These are phyloP conservation scores for Amylocystis lapponica DNA, from an alignment of 768 basidiomycete species.

Conservation along the genomic window DNA sequence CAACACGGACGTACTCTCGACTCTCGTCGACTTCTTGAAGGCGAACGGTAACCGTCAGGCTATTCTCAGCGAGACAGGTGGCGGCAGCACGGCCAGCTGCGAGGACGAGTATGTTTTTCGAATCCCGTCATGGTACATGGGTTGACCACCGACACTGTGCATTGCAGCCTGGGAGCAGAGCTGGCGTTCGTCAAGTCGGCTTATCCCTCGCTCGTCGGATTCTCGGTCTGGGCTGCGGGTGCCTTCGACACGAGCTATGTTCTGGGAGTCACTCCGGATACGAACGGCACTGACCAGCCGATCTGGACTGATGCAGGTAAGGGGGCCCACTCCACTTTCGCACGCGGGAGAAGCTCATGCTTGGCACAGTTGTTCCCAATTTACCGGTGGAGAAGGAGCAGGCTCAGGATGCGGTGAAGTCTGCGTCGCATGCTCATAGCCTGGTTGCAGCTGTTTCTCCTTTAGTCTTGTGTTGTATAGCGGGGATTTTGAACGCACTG, in stretches of 20 bases:
- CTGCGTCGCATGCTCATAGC: no score
- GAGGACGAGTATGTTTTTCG: conserved; percentile 20
- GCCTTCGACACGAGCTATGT: conserved; percentile 44
- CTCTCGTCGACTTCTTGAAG: conserved; percentile 38
- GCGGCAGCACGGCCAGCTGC: conserved; percentile 34
- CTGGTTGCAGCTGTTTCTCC: no score
- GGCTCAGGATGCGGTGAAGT: no score
- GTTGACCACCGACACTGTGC: background rate
- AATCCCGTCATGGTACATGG: conserved; percentile 8
- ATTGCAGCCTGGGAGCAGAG: conserved; percentile 28
- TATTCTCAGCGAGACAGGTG: conserved; percentile 39
- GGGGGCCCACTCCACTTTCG: no score
- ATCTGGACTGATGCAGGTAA: conserved; percentile 14
- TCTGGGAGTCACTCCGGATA: conserved; percentile 39
- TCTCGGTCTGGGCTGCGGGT: conserved; percentile 49
- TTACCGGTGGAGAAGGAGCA: no score
- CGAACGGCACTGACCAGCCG: conserved; percentile 36
- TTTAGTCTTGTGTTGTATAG: no score
- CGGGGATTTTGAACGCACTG: no score
- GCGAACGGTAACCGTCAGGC: conserved; percentile 37
- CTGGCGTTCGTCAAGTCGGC: conserved; percentile 37
- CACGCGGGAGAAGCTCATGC: no score
- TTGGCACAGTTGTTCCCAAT: no score
- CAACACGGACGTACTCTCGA: conserved; percentile 39
- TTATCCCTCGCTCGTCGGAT: conserved; percentile 39